Evolutionary conservation across 2,329 filamentous ascomycete species (phyloP), one percentile per base, ranked within the genome.

Genomic region (Apiospora aurea): DNA sequence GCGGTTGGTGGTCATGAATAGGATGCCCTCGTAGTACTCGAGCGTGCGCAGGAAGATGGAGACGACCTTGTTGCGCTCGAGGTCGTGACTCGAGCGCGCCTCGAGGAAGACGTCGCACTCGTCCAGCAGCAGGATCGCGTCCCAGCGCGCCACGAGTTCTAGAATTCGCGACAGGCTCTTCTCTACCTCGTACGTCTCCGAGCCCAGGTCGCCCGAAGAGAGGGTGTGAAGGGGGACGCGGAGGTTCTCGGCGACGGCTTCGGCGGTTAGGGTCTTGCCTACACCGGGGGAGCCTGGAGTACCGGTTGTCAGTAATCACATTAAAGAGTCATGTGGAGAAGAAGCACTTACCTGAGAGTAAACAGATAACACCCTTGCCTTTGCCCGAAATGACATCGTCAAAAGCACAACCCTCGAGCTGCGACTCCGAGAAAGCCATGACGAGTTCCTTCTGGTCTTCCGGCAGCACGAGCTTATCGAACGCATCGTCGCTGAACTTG

Each of bases 371-470:
- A 5, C 64, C 38, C 64, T 71, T 46, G 26, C 75, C 75, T 41
- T 76, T 76, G 16, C 75, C 74, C 26, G 69, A 67, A n/a, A 76
- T 71, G 1, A 76, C 29, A 16, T 76, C 71, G 4, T 71, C 70
- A 71, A 71, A 71, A 4, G 26, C n/a, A 26, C 29, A 24, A 2
- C 68, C 34, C 5, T 38, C 2, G 11, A 72, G n/a, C 13, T 72
- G 67, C 0, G 24, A 41, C 11, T 72, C 49, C 5, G 69, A 51
- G 70, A 88, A 86, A 1, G 85, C 85, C 8, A 85, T 81, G 74
- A 88, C 84, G 13, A 89, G 80, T 51, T 87, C 84, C 77, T 89
- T 89, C 70, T 87, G 82, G 41, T 85, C 84, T 0, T 82, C 75
- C 0, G 85, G 84, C 34, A 89, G 81, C 13, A 88, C 86, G 3